Conservation (phyloP, 2,329 filamentous ascomycete genomes). For the Huntiella moniliformis region DNA sequence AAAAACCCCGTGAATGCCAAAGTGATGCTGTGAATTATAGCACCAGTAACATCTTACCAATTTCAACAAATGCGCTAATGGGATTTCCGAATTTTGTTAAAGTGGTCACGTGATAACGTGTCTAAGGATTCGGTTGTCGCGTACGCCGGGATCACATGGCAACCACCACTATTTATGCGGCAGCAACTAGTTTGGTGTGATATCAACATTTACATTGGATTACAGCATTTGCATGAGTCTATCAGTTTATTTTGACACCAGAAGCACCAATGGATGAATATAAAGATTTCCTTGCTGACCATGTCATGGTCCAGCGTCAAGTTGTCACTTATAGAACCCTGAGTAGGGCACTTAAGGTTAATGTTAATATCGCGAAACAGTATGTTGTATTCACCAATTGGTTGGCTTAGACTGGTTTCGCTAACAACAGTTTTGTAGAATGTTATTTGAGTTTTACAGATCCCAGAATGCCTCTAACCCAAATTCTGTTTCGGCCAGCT, state of each 20-base stretch:
- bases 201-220: too few species aligned
- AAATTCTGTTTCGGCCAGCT: constrained; percentile 74
- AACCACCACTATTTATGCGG: too few species aligned
- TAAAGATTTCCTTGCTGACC: constrained; percentile 53
- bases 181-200: too few species aligned
- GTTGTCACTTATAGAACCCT: constrained; percentile 73
- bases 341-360: constrained; percentile 64
- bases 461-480: constrained; percentile 58
- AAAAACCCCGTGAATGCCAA: too few species aligned
- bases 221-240: too few species aligned
- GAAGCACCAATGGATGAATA: constrained; percentile 36
- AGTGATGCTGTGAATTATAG: too few species aligned
- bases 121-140: not conserved
- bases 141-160: too few species aligned
- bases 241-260: too few species aligned
- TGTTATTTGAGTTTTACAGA: constrained; percentile 71
- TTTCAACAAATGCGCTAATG: too few species aligned
- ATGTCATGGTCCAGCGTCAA: constrained; percentile 57
- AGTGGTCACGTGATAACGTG: constrained; percentile 10
- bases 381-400: constrained; percentile 23
- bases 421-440: constrained; percentile 31
- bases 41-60: too few species aligned
- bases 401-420: not conserved
- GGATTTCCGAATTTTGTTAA: constrained; percentile 3
- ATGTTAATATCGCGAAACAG: constrained; percentile 81